Conservation (phyloP, 2,329 filamentous ascomycete species). For the Penicillium digitatum region DNA sequence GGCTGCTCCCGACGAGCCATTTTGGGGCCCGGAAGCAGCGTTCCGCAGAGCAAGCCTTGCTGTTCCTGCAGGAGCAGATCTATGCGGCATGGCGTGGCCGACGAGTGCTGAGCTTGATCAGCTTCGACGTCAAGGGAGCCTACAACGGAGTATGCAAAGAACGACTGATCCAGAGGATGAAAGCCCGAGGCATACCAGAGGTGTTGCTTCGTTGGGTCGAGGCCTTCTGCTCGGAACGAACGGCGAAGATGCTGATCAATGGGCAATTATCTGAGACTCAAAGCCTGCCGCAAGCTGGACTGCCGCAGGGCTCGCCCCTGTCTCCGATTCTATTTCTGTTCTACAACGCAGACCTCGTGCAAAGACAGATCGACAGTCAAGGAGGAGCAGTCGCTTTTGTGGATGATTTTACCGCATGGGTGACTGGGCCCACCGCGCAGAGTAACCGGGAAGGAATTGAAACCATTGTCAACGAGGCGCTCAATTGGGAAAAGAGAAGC, state of each 20-base stretch:
- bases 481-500: neutral
- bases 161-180: constrained; percentile 33
- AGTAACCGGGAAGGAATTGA: constrained; percentile 8
- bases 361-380: neutral
- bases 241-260: constrained; percentile 22
- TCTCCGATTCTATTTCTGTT: constrained; percentile 2
- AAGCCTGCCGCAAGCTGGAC: constrained; percentile 15
- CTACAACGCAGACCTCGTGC: neutral
- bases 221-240: constrained; percentile 26
- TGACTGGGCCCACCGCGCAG: neutral
- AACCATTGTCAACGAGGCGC: neutral
- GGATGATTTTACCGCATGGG: constrained; percentile 9
- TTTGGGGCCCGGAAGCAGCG: constrained; percentile 38
- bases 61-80: constrained; percentile 26
- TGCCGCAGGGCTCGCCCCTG: constrained; percentile 24
- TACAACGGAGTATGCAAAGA: constrained; percentile 32
- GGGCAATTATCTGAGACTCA: constrained; percentile 13
- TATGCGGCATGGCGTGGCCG: constrained; percentile 26
- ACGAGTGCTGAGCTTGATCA: constrained; percentile 7
- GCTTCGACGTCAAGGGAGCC: constrained; percentile 8
- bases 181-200: constrained; percentile 26
- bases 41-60: constrained; percentile 34
- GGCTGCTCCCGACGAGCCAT: constrained; percentile 35
- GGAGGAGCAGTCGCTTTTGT: constrained; percentile 6
- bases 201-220: constrained; percentile 24